Percentiles rank a stretch among this genome's conserved stretches.
Conservation (phyloP, 1,139 yeast species). For the Zygoascus sp. region DNA sequence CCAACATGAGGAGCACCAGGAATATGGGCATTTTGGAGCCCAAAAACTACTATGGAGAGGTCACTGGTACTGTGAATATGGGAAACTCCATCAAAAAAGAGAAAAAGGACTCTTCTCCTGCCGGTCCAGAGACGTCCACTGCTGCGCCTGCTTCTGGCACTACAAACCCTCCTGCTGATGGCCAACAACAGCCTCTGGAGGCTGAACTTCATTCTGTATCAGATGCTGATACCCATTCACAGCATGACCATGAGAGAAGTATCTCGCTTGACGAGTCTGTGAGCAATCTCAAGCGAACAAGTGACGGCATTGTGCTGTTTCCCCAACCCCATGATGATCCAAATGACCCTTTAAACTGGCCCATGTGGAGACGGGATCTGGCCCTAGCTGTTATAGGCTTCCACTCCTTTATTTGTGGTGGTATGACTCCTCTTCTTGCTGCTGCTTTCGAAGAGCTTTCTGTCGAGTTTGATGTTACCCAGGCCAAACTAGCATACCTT, state of each 20-base stretch:
- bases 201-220: too few relatives aligned
- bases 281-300: constrained; percentile 40
- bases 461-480: constrained; percentile 43
- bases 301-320: constrained; percentile 53
- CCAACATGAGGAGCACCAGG: neutral
- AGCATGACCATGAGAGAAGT: too few relatives aligned
- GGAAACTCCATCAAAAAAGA: constrained; percentile 14
- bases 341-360: constrained; percentile 76
- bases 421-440: constrained; percentile 58
- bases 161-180: neutral
- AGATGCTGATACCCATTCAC: too few relatives aligned
- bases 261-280: constrained; percentile 10
- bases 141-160: neutral
- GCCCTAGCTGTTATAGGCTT: constrained; percentile 52
- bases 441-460: constrained; percentile 48
- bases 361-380: constrained; percentile 53
- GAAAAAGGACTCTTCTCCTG: too few relatives aligned
- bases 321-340: constrained; percentile 77
- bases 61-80: constrained; percentile 48
- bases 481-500: constrained; percentile 46
- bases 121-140: neutral
- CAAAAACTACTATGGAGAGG: constrained; percentile 34
- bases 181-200: neutral
- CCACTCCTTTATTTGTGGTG: constrained; percentile 59
- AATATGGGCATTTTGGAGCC: constrained; percentile 44